Base-by-base conservation (phyloP, 495 filamentous ascomycete species). In the Hamigera avellanea region DNA sequence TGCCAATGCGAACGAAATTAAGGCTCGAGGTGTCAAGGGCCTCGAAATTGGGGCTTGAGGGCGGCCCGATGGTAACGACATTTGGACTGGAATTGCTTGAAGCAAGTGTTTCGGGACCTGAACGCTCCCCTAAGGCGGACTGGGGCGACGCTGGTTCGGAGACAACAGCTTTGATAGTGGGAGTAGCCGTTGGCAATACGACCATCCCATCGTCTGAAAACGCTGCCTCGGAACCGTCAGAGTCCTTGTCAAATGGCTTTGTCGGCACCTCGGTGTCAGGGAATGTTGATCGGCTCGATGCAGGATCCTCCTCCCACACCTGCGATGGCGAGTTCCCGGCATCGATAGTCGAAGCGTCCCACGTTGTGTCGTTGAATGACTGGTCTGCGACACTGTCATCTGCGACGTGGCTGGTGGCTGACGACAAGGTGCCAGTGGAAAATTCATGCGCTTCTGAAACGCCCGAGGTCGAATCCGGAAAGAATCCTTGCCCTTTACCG, bases 41-140 rank as follows among this genome's bases (percentile, higher is more conserved):
- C 10, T 64, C 57, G 32, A 65, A 61, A 39, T 66, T 69, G 13
- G 63, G 63, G 27, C 65, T 67, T 15, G 65, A 69, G 1, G 63
- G 60, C 14, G 52, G 57, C 5, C 60, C 65, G 32, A 67, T 59
- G 1, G 51, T 57, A 16, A 63, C 50, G 14, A 69, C 34, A 26
- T 65, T 67, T 0, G 63, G 65, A 43, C 65, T 69, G 13, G 63
- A 66, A 14, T 52, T 49, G 27, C 48, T 28, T 30, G 32, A 42
- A 50, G 10, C 55, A 45, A 2, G 49, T 39, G 13, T 25, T 35
- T 3, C 14, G 5, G 19, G 12, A 19, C 33, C 33, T 16, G 45
- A 46, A 19, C 45, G 46, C 9, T 46, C 54, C 5, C 40, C 36
- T 1, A 36, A 29, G 12, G 44, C 44, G n/a, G 37, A 36, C 14